Evolutionary conservation across 2,329 filamentous ascomycete genomes (phyloP).

Genomic region (Colletotrichum lentis): DNA sequence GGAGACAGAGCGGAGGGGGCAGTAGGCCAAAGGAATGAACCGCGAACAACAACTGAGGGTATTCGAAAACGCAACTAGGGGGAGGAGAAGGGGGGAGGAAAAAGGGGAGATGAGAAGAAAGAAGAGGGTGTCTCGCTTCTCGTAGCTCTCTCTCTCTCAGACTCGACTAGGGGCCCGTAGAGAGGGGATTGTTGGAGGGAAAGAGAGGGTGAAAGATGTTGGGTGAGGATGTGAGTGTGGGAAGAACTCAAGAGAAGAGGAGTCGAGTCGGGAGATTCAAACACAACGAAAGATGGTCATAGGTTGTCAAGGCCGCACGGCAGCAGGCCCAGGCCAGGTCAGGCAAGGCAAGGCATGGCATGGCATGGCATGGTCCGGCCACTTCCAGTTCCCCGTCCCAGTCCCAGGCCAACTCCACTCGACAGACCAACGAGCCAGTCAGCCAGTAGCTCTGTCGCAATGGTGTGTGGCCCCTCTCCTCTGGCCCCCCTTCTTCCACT

Average conservation of each 20-base stretch:
- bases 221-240: constrained; percentile 28
- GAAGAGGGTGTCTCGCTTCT: constrained; percentile 38
- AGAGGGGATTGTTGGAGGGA: constrained; percentile 32
- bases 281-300: constrained; percentile 32
- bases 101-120: constrained; percentile 38
- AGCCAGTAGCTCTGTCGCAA: constrained; percentile 5
- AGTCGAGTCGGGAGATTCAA: constrained; percentile 34
- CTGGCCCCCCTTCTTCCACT: constrained; percentile 10
- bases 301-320: constrained; percentile 33
- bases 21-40: constrained; percentile 32
- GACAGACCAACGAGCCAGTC: constrained; percentile 17
- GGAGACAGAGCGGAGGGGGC: constrained; percentile 42
- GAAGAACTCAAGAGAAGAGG: constrained; percentile 37
- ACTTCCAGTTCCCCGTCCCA: constrained; percentile 30
- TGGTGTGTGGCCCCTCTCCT: constrained; percentile 22
- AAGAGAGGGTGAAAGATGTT: constrained; percentile 13
- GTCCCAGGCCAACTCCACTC: constrained; percentile 25
- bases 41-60: constrained; percentile 29
- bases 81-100: constrained; percentile 36
- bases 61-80: constrained; percentile 38
- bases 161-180: constrained; percentile 34
- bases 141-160: constrained; percentile 36
- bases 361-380: constrained; percentile 35
- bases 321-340: constrained; percentile 33
- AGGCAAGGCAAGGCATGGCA: constrained; percentile 29